A percentile compares a stretch with the other conserved stretches of the same genome.
Conservation (phyloP, 2,329 filamentous ascomycete genomes). For the Aspergillus novofumigatus region DNA sequence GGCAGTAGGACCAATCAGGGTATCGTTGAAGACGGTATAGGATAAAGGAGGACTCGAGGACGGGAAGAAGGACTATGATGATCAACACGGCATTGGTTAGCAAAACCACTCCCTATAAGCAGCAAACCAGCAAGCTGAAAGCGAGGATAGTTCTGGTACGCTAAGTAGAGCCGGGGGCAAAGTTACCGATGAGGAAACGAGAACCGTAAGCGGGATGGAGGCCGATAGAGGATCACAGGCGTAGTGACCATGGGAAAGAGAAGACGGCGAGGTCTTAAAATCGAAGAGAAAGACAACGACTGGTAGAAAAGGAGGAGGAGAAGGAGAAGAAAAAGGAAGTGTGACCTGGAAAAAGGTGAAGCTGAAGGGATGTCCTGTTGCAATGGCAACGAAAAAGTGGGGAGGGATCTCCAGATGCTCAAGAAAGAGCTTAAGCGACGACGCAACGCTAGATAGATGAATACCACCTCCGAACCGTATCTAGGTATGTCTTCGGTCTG, state of each 20-base stretch:
- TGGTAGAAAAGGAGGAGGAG: slow-evolving; percentile 13
- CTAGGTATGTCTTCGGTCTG: background rate
- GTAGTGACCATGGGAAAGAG: slow-evolving; percentile 16
- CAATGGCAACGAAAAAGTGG: slow-evolving; percentile 40
- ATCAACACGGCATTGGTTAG: slow-evolving; percentile 2
- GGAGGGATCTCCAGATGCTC: slow-evolving; percentile 36
- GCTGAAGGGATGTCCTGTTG: slow-evolving; percentile 40
- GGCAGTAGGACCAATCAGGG: slow-evolving; percentile 5
- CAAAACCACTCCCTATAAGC: slow-evolving; percentile 1
- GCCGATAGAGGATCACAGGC: slow-evolving; percentile 2
- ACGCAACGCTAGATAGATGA: background rate
- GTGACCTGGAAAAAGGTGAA: slow-evolving; percentile 33
- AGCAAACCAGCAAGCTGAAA: slow-evolving; percentile 11
- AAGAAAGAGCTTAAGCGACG: slow-evolving; percentile 22
- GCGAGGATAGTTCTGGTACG: slow-evolving; percentile 11
- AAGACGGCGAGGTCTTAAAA: slow-evolving; percentile 14
- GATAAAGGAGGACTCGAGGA: slow-evolving; percentile 8
- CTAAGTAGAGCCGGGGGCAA: slow-evolving; percentile 16
- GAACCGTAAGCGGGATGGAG: slow-evolving; percentile 7
- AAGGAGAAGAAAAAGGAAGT: slow-evolving; percentile 21
- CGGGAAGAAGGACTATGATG: slow-evolving; percentile 11
- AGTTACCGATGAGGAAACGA: slow-evolving; percentile 17
- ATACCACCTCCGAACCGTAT: background rate
- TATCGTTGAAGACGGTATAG: slow-evolving; percentile 7
- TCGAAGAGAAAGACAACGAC: slow-evolving; percentile 6